Evolutionary conservation across 2,329 filamentous ascomycete species (phyloP), one percentile per base, ranked within the genome.

Genomic region (Mycosphaerella arachidis): DNA sequence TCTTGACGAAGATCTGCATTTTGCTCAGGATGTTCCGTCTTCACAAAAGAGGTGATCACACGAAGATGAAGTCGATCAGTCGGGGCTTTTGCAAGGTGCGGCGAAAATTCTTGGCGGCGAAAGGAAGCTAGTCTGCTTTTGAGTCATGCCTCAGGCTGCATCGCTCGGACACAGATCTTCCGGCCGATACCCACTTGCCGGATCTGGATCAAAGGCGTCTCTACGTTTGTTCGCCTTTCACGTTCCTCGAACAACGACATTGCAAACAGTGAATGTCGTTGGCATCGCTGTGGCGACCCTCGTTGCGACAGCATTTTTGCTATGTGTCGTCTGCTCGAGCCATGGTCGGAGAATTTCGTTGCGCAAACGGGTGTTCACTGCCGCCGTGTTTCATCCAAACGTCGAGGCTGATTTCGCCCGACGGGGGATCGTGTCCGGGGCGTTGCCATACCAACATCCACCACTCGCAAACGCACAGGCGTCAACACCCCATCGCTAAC

Each of bases 1-100:
- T 96, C 88, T 96, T 96, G 72, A 96, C 92, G 79, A 96, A 97
- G 84, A 96, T 96, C 84, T 96, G 91, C 91, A 96, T 86, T 52
- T 35, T 52, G 24, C 50, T 52, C 50, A 43, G 40, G 40, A 43
- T 43, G 18, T 43, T 43, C 40, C 40, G 40, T 43, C 40, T 43
- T 43, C 40, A 43, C 40, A 43, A 43, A 43, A 43, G 40, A 43
- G 40, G 40, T 43, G 40, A 43, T 43, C 13, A 18, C 7, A 8
- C 40, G 13, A 16, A 48, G 24, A 18, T n/a, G 35, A 24, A 6
- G 35, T 31, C 27, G 35, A n/a, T 6, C 37, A 5, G 12, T 29
- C 24, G n/a, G 7, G 43, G 20, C 53, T 16, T 46, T n/a, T 55
- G 50, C 29, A 16, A 18, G 16, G 40, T 43, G 40, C 16, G 40